phyloP scores from a whole-genome alignment of 2,329 filamentous ascomycete genomes.

The Trichophyton verrucosum region DNA sequence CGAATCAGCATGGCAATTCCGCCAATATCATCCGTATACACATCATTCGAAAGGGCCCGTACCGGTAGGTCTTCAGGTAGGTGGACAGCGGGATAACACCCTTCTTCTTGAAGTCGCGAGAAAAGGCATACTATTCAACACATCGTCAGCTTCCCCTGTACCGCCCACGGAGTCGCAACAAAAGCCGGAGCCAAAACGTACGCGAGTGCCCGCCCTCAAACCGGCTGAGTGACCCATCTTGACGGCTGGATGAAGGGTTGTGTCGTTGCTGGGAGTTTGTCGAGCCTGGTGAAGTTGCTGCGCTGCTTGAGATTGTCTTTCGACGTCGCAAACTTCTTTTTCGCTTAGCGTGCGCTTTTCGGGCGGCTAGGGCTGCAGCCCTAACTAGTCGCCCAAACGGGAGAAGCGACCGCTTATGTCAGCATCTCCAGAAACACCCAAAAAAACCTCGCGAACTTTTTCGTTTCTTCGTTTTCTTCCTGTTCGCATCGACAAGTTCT shows the following conservation, averaged over 20 bases:
- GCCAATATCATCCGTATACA: conserved; percentile 4
- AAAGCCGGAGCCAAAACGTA: conserved; percentile 36
- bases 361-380: conserved; percentile 11
- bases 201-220: conserved; percentile 76
- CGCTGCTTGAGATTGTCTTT: not conserved
- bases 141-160: conserved; percentile 24
- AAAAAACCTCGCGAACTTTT: conserved; percentile 9
- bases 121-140: conserved; percentile 66
- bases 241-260: conserved; percentile 35
- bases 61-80: conserved; percentile 91
- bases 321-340: conserved; percentile 10
- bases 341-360: conserved; percentile 13
- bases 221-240: conserved; percentile 78
- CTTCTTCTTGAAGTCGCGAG: conserved; percentile 86
- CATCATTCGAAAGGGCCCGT: conserved; percentile 24
- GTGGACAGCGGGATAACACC: conserved; percentile 87
- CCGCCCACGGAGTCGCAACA: conserved; percentile 4
- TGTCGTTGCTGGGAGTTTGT: conserved; percentile 30
- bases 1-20: not conserved
- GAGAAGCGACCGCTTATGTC: conserved; percentile 5
- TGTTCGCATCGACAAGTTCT: conserved; percentile 14
- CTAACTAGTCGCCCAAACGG: conserved; percentile 10
- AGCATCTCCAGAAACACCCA: not conserved
- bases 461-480: conserved; percentile 16
- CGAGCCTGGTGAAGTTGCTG: conserved; percentile 16